phyloP scores from a whole-genome alignment of 2,329 filamentous ascomycete genomes.

The Fusarium sarcochroum region DNA sequence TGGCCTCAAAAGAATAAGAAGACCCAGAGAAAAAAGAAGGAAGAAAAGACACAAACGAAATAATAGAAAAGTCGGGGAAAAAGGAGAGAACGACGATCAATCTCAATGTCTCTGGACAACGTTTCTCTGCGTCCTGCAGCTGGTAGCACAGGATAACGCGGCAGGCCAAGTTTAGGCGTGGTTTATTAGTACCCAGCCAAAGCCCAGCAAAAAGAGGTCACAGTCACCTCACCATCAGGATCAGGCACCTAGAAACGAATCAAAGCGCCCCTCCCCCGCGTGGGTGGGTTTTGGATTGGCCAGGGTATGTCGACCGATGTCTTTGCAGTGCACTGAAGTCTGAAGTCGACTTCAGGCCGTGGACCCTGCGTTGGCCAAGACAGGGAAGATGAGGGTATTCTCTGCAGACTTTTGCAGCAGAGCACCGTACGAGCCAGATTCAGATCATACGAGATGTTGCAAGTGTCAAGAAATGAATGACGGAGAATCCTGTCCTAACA shows the following conservation, averaged over 20 bases:
- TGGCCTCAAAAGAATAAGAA: constrained; percentile 21
- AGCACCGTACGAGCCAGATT: constrained; percentile 35
- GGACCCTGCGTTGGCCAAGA: constrained; percentile 31
- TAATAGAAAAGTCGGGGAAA: constrained; percentile 14
- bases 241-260: constrained; percentile 45
- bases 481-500: constrained; percentile 30
- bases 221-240: constrained; percentile 43
- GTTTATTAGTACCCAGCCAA: constrained; percentile 30
- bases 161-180: constrained; percentile 47
- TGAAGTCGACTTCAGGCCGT: constrained; percentile 32
- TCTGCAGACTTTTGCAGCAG: constrained; percentile 23
- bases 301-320: constrained; percentile 38
- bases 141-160: constrained; percentile 41
- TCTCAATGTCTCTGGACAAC: constrained; percentile 21
- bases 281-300: constrained; percentile 39
- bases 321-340: constrained; percentile 30
- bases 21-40: constrained; percentile 1
- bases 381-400: constrained; percentile 7
- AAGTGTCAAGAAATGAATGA: constrained; percentile 9
- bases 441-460: constrained; percentile 39
- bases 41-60: background rate
- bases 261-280: constrained; percentile 48
- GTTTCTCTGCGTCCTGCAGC: constrained; percentile 32
- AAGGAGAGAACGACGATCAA: constrained; percentile 19
- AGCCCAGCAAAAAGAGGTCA: constrained; percentile 9